A percentile compares a stretch with the other conserved stretches of the same genome.
Evolutionary conservation across 2,329 filamentous ascomycete genomes (phyloP).

Genomic region (Pseudogymnoascus sp.): DNA sequence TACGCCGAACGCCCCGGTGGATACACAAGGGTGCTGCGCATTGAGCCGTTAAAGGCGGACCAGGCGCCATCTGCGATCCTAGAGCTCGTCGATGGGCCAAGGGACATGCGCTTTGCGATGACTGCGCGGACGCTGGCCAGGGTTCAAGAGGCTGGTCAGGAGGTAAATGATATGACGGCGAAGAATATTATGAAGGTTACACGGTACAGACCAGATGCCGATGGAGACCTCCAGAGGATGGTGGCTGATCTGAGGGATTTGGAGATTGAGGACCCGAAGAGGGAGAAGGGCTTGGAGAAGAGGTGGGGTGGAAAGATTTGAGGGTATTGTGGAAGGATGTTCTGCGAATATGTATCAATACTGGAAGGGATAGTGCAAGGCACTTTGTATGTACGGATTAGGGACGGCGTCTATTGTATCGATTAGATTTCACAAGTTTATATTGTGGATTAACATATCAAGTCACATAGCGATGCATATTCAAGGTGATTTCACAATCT

Average conservation of each 20-base stretch:
- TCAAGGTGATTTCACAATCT: not conserved
- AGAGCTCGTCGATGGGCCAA: slow-evolving; percentile 88
- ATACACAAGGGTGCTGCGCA: slow-evolving; percentile 89
- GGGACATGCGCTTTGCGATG: slow-evolving; percentile 90
- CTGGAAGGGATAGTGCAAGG: not conserved
- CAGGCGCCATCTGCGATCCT: slow-evolving; percentile 86
- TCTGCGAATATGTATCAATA: slow-evolving; percentile 4
- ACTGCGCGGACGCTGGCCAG: slow-evolving; percentile 78
- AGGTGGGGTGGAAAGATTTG: slow-evolving; percentile 25
- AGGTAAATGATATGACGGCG: slow-evolving; percentile 63
- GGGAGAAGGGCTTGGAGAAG: slow-evolving; percentile 28
- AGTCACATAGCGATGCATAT: not conserved
- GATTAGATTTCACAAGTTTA: not conserved
- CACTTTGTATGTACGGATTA: slow-evolving; percentile 4
- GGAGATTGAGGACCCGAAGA: slow-evolving; percentile 26
- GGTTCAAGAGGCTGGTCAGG: slow-evolving; percentile 46
- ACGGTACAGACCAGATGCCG: slow-evolving; percentile 59
- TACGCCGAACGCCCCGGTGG: slow-evolving; percentile 77
- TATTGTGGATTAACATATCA: not conserved
- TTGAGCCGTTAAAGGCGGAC: slow-evolving; percentile 80
- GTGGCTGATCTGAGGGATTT: slow-evolving; percentile 39
- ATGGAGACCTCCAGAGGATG: slow-evolving; percentile 60
- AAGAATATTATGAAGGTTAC: slow-evolving; percentile 82
- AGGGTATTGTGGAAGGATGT: not conserved
- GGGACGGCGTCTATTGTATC: slow-evolving; percentile 3